Base-by-base conservation (phyloP, 192 early-diverging fungal genomes). In the Coemansia sp. region DNA sequence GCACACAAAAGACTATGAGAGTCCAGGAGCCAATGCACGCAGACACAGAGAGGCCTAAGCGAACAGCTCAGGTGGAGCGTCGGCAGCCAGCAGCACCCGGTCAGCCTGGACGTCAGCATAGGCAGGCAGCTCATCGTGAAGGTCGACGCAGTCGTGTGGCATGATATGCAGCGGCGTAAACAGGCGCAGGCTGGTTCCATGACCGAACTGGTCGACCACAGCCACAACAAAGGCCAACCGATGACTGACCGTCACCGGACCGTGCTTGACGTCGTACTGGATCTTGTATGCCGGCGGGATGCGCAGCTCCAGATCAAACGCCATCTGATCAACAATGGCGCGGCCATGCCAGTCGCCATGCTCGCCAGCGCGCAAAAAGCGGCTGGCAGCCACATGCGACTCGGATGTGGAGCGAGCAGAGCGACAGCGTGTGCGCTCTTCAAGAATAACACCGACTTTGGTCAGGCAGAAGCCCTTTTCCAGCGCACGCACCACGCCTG, bases 161-260 rank as follows among this genome's bases (percentile, higher is more conserved):
- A 79, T 70, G 19, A 79, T 79, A 32, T 79, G 76, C 53, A 79
- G 58, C 38, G 76, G 76, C 52, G 76, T 79, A 32, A 79, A 79
- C 60, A 79, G 48, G 5, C 76, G 65, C 62, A 79, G 38, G 41
- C 71, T 73, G n/a, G 76, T 79, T 43, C 76, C 70, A n/a, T 54
- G 70, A 14, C 76, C 76, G 21, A 59, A 27, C 60, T 60, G 50
- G 63, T 79, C 76, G 50, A 79, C 71, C 14, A 79, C 67, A 0
- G 76, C 76, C 14, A 79, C 65, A 0, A 79, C 76, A 70, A 79
- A 79, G 14, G 76, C 76, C 60, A 79, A 58, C 23, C 76, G 66
- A 25, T 79, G 76, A 53, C 67, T 70, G 57, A 79, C 76, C 15
- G 76, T 79, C 29, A 79, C 76, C 15, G 71, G 60, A 3, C 76